Evolutionary conservation across 805 yeast genomes (phyloP).

Genomic region (Yamadazyma endophytica): DNA sequence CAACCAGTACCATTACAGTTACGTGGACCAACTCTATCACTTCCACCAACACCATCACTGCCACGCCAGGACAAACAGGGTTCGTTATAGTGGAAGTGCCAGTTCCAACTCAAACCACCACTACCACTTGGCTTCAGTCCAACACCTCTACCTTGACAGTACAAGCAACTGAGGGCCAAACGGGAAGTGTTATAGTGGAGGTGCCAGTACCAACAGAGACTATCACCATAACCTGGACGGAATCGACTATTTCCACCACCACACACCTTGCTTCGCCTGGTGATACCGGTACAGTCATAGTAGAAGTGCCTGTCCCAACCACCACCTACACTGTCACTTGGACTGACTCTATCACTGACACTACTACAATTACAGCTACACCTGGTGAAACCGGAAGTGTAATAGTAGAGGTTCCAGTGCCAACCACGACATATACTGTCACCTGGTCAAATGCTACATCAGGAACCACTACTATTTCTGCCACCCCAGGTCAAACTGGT

Average conservation of each 20-base stretch:
- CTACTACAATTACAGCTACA: slow-evolving; percentile 8
- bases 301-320: slow-evolving; percentile 15
- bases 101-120: slow-evolving; percentile 13
- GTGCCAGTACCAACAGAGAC: slow-evolving; percentile 14
- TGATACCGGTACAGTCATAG: slow-evolving; percentile 8
- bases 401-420: slow-evolving; percentile 17
- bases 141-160: slow-evolving; percentile 13
- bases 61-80: slow-evolving; percentile 8
- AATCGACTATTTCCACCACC: slow-evolving; percentile 5
- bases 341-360: slow-evolving; percentile 5
- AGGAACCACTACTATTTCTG: slow-evolving; percentile 11
- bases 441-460: slow-evolving; percentile 11
- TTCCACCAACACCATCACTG: slow-evolving; percentile 3
- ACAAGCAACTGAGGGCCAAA: slow-evolving; percentile 15
- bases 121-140: slow-evolving; percentile 11
- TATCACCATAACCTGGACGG: slow-evolving; percentile 11
- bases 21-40: slow-evolving; percentile 7
- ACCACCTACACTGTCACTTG: slow-evolving; percentile 12
- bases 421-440: slow-evolving; percentile 11
- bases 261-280: slow-evolving; percentile 10
- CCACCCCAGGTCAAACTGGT: slow-evolving; percentile 15
- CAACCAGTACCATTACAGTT: slow-evolving; percentile 12
- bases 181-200: slow-evolving; percentile 15
- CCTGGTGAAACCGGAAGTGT: slow-evolving; percentile 17
- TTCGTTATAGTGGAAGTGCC: slow-evolving; percentile 19